Percentiles rank a stretch among this genome's conserved stretches.
Evolutionary conservation across 495 filamentous ascomycete species (phyloP).

Genomic region (Apiosordaria backusii): DNA sequence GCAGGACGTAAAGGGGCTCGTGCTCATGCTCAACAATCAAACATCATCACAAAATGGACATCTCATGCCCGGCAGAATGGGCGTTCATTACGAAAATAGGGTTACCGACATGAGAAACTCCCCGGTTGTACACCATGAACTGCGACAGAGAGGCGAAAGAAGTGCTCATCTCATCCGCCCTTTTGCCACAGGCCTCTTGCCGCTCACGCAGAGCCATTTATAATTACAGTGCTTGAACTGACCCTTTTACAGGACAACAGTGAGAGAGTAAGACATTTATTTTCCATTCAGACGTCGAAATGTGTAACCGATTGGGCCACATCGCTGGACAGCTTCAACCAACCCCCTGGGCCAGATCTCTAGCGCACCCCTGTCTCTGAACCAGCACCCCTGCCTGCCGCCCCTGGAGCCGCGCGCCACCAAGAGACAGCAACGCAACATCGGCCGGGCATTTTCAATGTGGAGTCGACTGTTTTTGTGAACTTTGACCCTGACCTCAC

Average conservation of each 20-base stretch:
- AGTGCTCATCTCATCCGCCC: not conserved
- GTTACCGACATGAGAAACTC: not conserved
- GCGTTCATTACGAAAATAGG: not conserved
- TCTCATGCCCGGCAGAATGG: not conserved
- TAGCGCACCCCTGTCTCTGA: conserved; percentile 13
- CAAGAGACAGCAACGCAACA: not conserved
- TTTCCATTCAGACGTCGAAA: conserved; percentile 10
- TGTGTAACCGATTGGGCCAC: conserved; percentile 28
- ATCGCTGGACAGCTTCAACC: conserved; percentile 4
- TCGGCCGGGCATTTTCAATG: not conserved
- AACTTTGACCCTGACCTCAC: not conserved
- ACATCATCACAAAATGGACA: not conserved
- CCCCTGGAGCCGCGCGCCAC: conserved; percentile 21
- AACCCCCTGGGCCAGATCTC: conserved; percentile 21
- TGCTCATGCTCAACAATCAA: not conserved
- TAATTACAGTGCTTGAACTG: not conserved
- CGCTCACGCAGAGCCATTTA: conserved; percentile 3
- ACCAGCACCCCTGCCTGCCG: conserved; percentile 4
- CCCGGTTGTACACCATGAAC: not conserved
- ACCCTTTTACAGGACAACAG: not conserved
- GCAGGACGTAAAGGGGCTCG: not conserved
- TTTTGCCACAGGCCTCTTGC: conserved; percentile 6
- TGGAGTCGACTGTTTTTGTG: not conserved
- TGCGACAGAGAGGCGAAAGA: not conserved
- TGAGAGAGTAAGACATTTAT: conserved; percentile 1